Base-by-base conservation (phyloP, 768 basidiomycete species). In the Agaricus blazei region DNA sequence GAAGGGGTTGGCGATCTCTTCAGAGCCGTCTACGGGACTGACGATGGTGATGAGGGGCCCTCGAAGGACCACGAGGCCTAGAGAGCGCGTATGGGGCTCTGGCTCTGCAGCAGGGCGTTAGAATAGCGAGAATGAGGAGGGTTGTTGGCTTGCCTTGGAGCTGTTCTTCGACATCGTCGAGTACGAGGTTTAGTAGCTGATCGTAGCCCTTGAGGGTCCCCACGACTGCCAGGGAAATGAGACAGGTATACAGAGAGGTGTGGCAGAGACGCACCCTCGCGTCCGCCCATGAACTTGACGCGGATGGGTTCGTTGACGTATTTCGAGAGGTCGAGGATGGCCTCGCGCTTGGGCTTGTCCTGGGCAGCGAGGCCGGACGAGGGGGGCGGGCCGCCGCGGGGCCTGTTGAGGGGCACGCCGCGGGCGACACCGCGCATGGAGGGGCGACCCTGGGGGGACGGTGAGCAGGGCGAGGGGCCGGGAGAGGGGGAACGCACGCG, bases 241-340 rank as follows among this genome's bases (percentile, higher is more conserved):
- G 24, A 50, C 57, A 54, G 55, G 14, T 1, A 19, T 56, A 51
- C 47, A 51, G 59, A 26, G 5, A 15, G 54, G 28, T 27, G 59
- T 27, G 11, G 19, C 14, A 47, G 23, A 27, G 31, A 34, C 53
- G 38, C 58, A 91, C 95, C 94, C 82, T 99, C 94, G 40, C 97
- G 76, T 38, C 96, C 96, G 43, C 97, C 97, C n/a, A 93, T 93
- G 67, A 99, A 98, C 71, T 97, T 98, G 65, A 98, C 94, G 54
- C 93, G 75, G 66, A 99, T 91, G 59, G 84, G 81, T 70, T 94
- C 86, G 69, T 96, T 90, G 51, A 89, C 88, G 64, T 97, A 98
- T 70, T 96, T 95, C 48, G 90, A 84, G 31, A 98, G 84, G 69
- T 98, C 94, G 31, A 98, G 83, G 70, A 98, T 98, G 28, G 93